These are phyloP conservation scores for Sanguinoderma infundibulare DNA, from an alignment of 1,284 basidiomycete genomes.

Conservation along the genomic window DNA sequence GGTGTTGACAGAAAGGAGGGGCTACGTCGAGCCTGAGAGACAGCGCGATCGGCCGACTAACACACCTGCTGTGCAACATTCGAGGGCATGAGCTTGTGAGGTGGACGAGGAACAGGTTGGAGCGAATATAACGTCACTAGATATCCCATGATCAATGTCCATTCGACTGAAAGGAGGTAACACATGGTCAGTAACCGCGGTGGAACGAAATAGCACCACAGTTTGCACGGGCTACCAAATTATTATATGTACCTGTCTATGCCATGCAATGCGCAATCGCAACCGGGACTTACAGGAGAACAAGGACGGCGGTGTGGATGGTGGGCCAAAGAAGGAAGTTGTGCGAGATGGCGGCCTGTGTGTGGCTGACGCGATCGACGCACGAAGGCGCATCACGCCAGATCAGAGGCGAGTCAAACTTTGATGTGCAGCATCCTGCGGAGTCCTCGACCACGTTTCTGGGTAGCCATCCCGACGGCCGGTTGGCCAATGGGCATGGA, in stretches of 20 bases:
- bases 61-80: too few relatives aligned
- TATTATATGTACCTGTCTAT: too few relatives aligned
- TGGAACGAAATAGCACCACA: too few relatives aligned
- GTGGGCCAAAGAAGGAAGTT: neutral
- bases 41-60: neutral
- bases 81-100: neutral
- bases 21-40: neutral
- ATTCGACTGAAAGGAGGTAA: too few relatives aligned
- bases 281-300: too few relatives aligned
- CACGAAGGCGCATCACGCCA: neutral
- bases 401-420: constrained; percentile 2
- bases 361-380: neutral
- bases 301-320: neutral
- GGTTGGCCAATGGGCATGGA: neutral
- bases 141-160: too few relatives aligned
- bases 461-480: neutral
- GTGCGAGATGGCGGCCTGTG: neutral
- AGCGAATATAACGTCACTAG: too few relatives aligned
- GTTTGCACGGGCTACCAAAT: too few relatives aligned
- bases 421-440: constrained; percentile 1
- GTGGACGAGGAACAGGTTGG: neutral
- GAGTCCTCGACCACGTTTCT: neutral
- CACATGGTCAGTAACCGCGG: too few relatives aligned
- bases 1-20: neutral
- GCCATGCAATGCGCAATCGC: too few relatives aligned